A percentile compares a stretch with the other conserved stretches of the same genome.
Conservation (phyloP, 345 rosid genomes). For the Gossypium ekmanianum region DNA sequence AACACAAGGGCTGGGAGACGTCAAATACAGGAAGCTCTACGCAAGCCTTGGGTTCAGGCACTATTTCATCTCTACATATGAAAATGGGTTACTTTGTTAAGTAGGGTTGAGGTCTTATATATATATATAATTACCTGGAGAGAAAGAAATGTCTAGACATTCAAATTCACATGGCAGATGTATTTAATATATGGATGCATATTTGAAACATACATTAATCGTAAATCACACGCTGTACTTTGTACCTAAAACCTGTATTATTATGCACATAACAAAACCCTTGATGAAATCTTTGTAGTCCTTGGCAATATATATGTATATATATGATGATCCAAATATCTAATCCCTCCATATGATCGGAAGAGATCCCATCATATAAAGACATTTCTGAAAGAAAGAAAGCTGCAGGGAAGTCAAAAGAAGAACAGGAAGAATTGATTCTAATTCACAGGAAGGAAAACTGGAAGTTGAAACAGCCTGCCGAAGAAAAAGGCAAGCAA, state of each 20-base stretch:
- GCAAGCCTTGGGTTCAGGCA: conserved; percentile 24
- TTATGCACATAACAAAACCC: not conserved
- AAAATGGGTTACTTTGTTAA: conserved; percentile 17
- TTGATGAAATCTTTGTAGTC: not conserved
- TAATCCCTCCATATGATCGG: no score
- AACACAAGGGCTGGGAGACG: conserved; percentile 28
- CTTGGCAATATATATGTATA: not conserved
- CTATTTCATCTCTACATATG: conserved; percentile 1
- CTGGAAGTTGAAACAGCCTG: not conserved
- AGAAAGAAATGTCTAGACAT: not conserved
- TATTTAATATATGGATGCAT: not conserved
- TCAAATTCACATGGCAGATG: conserved; percentile 2
- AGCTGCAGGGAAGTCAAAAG: not conserved
- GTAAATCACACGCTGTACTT: no score
- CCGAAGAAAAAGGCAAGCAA: not conserved
- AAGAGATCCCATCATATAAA: no score
- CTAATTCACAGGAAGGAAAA: not conserved
- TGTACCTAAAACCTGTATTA: no score
- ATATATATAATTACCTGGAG: not conserved
- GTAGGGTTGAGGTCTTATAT: conserved; percentile 12
- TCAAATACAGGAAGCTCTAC: conserved; percentile 33
- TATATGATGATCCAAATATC: no score
- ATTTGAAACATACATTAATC: not conserved
- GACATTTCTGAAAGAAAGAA: not conserved
- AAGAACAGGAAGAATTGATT: not conserved